Conservation (phyloP, 805 yeast species). For the Starmerella tilneyi region DNA sequence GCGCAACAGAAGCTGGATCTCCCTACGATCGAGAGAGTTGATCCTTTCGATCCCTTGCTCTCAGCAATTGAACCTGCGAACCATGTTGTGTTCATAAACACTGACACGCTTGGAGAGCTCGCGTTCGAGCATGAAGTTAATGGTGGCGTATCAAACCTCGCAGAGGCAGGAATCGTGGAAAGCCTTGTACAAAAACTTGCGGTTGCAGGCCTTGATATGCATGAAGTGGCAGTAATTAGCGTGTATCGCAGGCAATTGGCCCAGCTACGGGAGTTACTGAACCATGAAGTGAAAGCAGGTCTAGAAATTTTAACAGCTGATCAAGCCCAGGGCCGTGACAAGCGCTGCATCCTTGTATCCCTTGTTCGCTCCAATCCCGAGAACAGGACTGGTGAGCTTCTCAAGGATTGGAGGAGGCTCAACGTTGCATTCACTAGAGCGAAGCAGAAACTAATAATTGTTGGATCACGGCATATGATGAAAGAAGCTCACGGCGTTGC, state of each 20-base stretch:
- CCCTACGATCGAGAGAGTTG: conserved; percentile 32
- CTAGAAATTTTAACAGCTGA: conserved; percentile 88
- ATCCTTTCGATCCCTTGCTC: conserved; percentile 7
- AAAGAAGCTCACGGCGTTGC: conserved; percentile 20
- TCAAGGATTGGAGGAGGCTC: conserved; percentile 82
- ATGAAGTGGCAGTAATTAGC: conserved; percentile 73
- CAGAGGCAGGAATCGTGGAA: conserved; percentile 57
- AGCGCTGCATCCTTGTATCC: conserved; percentile 81
- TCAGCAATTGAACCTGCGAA: conserved; percentile 38
- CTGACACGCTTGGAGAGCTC: conserved; percentile 47
- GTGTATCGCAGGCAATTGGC: conserved; percentile 71
- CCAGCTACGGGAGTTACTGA: conserved; percentile 31
- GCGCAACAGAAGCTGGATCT: conserved; percentile 48
- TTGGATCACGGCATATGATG: conserved; percentile 57
- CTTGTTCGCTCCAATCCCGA: conserved; percentile 71
- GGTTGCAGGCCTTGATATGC: conserved; percentile 36
- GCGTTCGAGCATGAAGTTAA: conserved; percentile 47
- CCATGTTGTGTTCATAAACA: conserved; percentile 68
- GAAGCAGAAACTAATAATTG: conserved; percentile 63
- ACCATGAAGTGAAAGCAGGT: conserved; percentile 18
- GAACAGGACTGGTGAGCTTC: conserved; percentile 59
- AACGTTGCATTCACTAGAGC: conserved; percentile 95
- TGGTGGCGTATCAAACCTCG: conserved; percentile 61
- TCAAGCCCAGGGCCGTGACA: conserved; percentile 91
- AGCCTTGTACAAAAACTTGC: conserved; percentile 43